Percentiles rank a stretch among this genome's conserved stretches.
phyloP scores from a whole-genome alignment of 352 stramenopile species.

The Globisporangium rhizosaccharum region DNA sequence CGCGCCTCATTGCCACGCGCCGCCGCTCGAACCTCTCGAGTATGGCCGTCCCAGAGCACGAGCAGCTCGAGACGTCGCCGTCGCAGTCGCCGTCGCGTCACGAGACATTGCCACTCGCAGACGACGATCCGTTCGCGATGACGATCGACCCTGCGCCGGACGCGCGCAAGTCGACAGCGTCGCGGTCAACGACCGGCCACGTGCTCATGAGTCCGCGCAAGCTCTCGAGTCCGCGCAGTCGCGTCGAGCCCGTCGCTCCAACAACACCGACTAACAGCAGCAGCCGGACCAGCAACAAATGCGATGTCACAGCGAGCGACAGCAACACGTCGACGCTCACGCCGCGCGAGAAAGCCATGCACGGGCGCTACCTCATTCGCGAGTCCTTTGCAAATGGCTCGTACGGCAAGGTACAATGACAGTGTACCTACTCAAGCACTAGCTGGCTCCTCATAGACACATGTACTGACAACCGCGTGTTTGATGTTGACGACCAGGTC shows the following conservation, averaged over 20 bases:
- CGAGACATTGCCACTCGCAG: background rate
- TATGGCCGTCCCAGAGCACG: constrained; percentile 2
- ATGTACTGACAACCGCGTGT: constrained; percentile 5
- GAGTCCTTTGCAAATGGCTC: constrained; percentile 67
- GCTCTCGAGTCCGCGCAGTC: constrained; percentile 10
- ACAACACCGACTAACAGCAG: constrained; percentile 7
- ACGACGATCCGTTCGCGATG: constrained; percentile 11
- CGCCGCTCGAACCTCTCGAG: constrained; percentile 17
- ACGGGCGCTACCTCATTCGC: constrained; percentile 66
- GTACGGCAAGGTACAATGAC: constrained; percentile 47
- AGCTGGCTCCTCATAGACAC: too few species aligned
- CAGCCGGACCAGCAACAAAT: constrained; percentile 3
- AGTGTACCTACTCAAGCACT: constrained; percentile 21
- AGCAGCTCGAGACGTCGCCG: constrained; percentile 19
- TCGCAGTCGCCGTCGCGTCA: too few species aligned
- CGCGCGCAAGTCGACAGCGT: constrained; percentile 3
- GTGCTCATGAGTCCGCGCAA: constrained; percentile 9
- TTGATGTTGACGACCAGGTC: constrained; percentile 12
- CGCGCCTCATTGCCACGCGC: constrained; percentile 34
- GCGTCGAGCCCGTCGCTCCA: background rate
- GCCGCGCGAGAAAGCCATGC: constrained; percentile 54
- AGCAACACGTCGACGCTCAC: constrained; percentile 39
- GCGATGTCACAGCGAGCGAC: constrained; percentile 4
- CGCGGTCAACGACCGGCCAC: background rate
- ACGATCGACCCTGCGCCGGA: constrained; percentile 9